Evolutionary conservation across 2,329 filamentous ascomycete species (phyloP), one percentile per base, ranked within the genome.

Genomic region (Neoscytalidium dimidiatum): DNA sequence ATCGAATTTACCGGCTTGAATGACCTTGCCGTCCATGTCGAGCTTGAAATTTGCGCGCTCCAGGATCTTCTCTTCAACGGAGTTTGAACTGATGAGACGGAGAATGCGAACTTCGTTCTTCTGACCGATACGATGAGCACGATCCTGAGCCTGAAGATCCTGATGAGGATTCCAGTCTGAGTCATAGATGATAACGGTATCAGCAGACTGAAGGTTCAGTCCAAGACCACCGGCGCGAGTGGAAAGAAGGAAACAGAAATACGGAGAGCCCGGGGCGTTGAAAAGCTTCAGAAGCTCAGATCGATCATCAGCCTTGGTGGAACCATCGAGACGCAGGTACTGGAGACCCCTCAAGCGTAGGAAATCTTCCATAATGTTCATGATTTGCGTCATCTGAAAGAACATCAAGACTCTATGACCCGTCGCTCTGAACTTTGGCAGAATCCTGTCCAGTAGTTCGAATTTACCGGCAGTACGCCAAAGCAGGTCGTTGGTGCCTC

Each of bases 321-420:
- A 95, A 82, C 95, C 95, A 74, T 99, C 95, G 66, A 99, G 84
- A 76, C 95, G 93, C 69, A 99, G 85, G 76, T 96, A 99, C 73
- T 91, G 85, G 70, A 97, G 84, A 52, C 90, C 90, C 69, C 92
- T 87, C 73, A 92, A 90, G 3, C 94, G 90, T 68, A 99, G 80
- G 77, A 96, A 99, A 77, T 99, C 95, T 72, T 99, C 95, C 95
- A 99, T 98, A 74, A 99, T 99, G 80, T 99, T 97, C 95, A 99
- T 99, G 76, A 99, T 99, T 67, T 96, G 94, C 3, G 95, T 99
- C 95, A 99, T 99, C 78, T 99, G 95, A 85, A 99, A 99, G 86
- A 99, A 99, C 91, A 99, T 98, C 77, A 99, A 84, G 29, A 98
- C 93, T 79, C 95, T 91, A 86, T 99, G 95, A 17, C 92, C 92